Conservation (phyloP, 2,329 filamentous ascomycete genomes). For the Pyrenophora teres region DNA sequence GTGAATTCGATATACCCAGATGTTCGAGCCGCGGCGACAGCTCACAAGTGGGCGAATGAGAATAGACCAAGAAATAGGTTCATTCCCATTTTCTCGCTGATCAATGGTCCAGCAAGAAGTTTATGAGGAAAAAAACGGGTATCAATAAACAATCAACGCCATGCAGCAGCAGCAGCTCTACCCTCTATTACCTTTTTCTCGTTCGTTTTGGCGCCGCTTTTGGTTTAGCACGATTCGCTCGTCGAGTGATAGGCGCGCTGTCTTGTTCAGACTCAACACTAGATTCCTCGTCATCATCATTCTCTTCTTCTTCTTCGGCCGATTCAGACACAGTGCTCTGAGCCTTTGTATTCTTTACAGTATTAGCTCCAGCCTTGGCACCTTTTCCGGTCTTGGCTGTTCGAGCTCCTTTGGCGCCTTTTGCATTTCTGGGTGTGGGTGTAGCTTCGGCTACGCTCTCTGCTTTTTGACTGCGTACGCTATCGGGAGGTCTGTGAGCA, state of each 20-base stretch:
- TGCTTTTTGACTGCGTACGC: conserved; percentile 32
- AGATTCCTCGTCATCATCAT: conserved; percentile 39
- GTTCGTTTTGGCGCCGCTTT: conserved; percentile 37
- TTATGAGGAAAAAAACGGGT: conserved; percentile 1
- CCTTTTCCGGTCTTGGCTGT: conserved; percentile 31
- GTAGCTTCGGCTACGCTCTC: conserved; percentile 39
- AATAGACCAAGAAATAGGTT: not conserved
- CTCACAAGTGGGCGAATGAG: not conserved
- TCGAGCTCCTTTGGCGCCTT: conserved; percentile 34
- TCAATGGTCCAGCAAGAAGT: not conserved
- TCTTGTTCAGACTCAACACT: conserved; percentile 40
- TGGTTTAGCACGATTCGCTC: conserved; percentile 36
- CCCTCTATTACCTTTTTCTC: conserved; percentile 28
- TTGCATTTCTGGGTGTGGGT: conserved; percentile 36
- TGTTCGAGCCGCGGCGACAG: not conserved
- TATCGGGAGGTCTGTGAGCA: conserved; percentile 39
- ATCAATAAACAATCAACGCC: conserved; percentile 3
- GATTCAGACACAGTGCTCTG: conserved; percentile 41
- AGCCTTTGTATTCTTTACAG: conserved; percentile 37
- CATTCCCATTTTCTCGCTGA: not conserved
- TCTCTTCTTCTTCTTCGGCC: conserved; percentile 49
- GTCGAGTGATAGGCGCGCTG: conserved; percentile 40
- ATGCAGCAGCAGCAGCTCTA: not conserved
- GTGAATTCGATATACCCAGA: not conserved
- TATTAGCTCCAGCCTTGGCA: conserved; percentile 26